phyloP scores from a whole-genome alignment of 2,329 filamentous ascomycete genomes.

The Chaetothyriales sp. region DNA sequence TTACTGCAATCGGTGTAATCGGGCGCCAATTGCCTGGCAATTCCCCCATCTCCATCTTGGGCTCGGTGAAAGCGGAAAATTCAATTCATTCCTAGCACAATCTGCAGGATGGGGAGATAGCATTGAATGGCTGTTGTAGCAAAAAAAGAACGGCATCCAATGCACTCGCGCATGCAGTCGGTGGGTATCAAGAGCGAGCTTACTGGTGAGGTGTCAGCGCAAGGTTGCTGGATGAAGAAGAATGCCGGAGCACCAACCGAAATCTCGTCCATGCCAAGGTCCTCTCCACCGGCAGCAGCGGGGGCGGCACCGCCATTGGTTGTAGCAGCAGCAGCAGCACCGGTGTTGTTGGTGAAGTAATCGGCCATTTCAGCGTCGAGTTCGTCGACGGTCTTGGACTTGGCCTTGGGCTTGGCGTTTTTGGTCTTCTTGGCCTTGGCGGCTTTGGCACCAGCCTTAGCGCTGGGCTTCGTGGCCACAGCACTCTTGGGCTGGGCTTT shows the following conservation, averaged over 20 bases:
- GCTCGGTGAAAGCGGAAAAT: not conserved
- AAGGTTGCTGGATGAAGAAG: slow-evolving; percentile 9
- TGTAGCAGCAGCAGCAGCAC: slow-evolving; percentile 29
- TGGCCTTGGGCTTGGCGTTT: slow-evolving; percentile 74
- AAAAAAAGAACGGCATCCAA: not conserved
- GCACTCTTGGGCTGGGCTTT: slow-evolving; percentile 73
- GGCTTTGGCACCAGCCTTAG: slow-evolving; percentile 33
- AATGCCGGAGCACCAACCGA: slow-evolving; percentile 28
- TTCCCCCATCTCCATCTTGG: not conserved
- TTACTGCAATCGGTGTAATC: not conserved
- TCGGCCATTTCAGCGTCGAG: slow-evolving; percentile 96
- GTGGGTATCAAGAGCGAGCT: not conserved
- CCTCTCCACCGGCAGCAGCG: slow-evolving; percentile 34
- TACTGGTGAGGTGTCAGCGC: not conserved
- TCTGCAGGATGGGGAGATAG: not conserved
- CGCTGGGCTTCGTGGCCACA: slow-evolving; percentile 53
- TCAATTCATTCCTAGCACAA: not conserved
- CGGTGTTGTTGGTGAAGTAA: slow-evolving; percentile 55
- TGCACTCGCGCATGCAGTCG: not conserved
- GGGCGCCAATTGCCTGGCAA: not conserved
- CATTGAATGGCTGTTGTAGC: not conserved
- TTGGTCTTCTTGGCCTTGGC: slow-evolving; percentile 54
- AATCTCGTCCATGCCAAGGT: slow-evolving; percentile 45
- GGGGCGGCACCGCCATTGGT: slow-evolving; percentile 36
- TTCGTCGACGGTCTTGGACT: slow-evolving; percentile 82